Conservation (phyloP, 257 asterid species). For the Schizonepeta tenuifolia region DNA sequence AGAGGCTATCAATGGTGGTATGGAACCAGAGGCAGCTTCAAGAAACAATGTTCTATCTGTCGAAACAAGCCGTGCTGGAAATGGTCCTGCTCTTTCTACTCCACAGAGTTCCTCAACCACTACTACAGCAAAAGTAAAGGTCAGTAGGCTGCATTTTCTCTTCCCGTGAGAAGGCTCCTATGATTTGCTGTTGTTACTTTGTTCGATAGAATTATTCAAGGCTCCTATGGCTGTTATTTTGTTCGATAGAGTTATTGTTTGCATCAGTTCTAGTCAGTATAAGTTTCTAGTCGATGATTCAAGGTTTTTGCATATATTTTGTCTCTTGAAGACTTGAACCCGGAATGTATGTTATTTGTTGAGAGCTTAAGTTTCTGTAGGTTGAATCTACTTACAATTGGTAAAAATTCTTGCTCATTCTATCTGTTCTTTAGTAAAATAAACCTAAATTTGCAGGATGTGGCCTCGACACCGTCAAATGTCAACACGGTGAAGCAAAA, state of each 20-base stretch:
- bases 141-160: slow-evolving; percentile 24
- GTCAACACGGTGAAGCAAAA: slow-evolving; percentile 54
- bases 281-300: neutral
- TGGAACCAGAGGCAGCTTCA: slow-evolving; percentile 42
- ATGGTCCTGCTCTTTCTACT: slow-evolving; percentile 44
- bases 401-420: slow-evolving; percentile 18
- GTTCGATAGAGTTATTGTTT: neutral
- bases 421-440: neutral
- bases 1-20: slow-evolving; percentile 25
- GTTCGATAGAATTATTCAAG: neutral
- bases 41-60: slow-evolving; percentile 36
- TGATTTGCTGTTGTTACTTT: neutral
- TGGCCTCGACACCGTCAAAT: slow-evolving; percentile 45
- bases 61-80: slow-evolving; percentile 45
- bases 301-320: slow-evolving; percentile 1
- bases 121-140: slow-evolving; percentile 43
- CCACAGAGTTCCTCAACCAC: slow-evolving; percentile 43
- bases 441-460: slow-evolving; percentile 56
- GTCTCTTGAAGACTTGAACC: too few relatives aligned
- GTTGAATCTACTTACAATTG: neutral
- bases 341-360: neutral
- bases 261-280: neutral
- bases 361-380: slow-evolving; percentile 26
- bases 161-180: neutral
- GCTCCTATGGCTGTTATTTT: neutral